Conservation (phyloP, 768 basidiomycete species). For the Stropharia rugosoannulata region DNA sequence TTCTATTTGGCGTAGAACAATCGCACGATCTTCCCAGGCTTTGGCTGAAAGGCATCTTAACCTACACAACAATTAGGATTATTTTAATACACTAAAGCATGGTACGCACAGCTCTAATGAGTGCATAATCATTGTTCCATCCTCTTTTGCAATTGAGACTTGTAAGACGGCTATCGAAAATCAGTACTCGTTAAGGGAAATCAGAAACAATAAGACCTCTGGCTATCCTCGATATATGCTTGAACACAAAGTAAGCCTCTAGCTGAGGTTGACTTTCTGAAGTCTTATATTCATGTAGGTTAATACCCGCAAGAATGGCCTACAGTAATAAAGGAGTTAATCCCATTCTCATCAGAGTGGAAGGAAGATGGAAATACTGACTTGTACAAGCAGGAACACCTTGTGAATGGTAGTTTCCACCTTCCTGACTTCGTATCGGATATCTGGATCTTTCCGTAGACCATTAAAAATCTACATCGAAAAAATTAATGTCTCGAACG, state of each 20-base stretch:
- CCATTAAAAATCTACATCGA: conserved; percentile 54
- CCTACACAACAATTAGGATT: conserved; percentile 32
- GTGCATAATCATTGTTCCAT: conserved; percentile 67
- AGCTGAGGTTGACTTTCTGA: conserved; percentile 70
- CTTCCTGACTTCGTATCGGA: conserved; percentile 75
- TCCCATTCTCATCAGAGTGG: background rate
- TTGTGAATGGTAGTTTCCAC: conserved; percentile 75
- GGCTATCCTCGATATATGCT: conserved; percentile 74
- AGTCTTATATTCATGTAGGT: conserved; percentile 72
- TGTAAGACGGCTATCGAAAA: conserved; percentile 68
- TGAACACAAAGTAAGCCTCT: conserved; percentile 70
- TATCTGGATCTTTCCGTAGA: conserved; percentile 69
- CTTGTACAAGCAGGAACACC: conserved; percentile 79
- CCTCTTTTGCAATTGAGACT: conserved; percentile 63
- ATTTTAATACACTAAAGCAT: background rate
- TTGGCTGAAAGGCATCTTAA: conserved; percentile 77
- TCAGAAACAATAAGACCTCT: conserved; percentile 46
- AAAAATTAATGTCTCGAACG: background rate
- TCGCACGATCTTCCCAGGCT: conserved; percentile 89
- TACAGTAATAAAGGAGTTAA: conserved; percentile 24
- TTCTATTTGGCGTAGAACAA: conserved; percentile 83
- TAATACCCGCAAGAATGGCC: conserved; percentile 73
- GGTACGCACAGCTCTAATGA: conserved; percentile 70
- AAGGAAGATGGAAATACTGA: conserved; percentile 21
- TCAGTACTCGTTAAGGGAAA: background rate